Base-by-base conservation (phyloP, 257 asterid species). In the Anisodus tanguticus region DNA sequence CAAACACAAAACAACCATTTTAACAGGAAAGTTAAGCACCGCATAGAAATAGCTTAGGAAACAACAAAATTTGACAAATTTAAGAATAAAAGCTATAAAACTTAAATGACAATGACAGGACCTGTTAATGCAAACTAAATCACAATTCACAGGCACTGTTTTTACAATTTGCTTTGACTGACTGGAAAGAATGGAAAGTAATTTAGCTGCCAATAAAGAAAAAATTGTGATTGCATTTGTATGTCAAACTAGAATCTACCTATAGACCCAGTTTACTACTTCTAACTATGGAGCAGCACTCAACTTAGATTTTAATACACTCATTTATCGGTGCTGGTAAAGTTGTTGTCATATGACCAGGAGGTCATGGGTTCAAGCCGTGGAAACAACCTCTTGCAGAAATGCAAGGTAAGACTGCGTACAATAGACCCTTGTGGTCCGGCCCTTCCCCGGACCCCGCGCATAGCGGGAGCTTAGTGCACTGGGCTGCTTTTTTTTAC, bases 1-100 rank as follows among this genome's bases (percentile, higher is more conserved):
- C 74, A 86, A 66, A 79, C 63, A 76, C 43, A 22, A 22, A 22
- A 26, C 81, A 53, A 76, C 63, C 47, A 6, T 76, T 76, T 51
- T 76, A 51, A 22, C 13, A 26, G 47, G 47, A 76, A 13, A 51
- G 6, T 22, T 47, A 49, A 51, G 47, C n/a, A 0, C 15, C 15
- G 2, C 63, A 0, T 51, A 7, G 63, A 76, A 76, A 76, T 76
- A 76, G 64, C 22, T 0, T 51, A 57, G 41, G 26, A 26, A 53
- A 0, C 0, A 76, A 53, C 49, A 51, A 76, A 8, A 11, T 11
- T 4, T 10, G 60, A 51, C 3, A 31, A 76, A 51, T 51, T 53
- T 51, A 13, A 22, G 8, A 12, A 4, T 31, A 66, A 4, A 31
- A 31, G 47, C 45, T 66, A 19, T 8, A 66, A 45, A 66, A 66